phyloP scores from a whole-genome alignment of 164 flowering plant species.

The Magnolia changhungtana region DNA sequence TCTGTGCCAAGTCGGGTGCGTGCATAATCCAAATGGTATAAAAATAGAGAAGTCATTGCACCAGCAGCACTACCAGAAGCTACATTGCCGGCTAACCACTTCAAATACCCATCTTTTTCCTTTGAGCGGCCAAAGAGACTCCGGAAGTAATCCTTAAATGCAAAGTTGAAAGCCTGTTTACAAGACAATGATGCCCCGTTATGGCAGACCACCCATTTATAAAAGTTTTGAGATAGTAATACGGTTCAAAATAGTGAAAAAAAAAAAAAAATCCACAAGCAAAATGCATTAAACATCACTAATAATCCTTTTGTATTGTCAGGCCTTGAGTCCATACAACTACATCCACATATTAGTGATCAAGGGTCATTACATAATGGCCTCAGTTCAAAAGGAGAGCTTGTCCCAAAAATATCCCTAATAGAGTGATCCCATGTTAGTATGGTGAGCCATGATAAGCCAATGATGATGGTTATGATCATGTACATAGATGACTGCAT shows the following conservation, averaged over 20 bases:
- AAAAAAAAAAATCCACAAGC: background rate
- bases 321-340: no score
- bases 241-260: background rate
- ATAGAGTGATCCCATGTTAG: no score
- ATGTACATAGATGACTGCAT: no score
- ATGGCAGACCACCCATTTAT: background rate
- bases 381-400: no score
- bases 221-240: background rate
- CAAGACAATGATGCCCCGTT: constrained; percentile 7
- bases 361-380: no score
- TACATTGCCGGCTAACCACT: constrained; percentile 87
- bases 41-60: constrained; percentile 80
- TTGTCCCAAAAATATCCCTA: no score
- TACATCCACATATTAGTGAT: no score
- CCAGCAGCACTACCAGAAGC: constrained; percentile 99
- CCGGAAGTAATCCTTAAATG: constrained; percentile 93
- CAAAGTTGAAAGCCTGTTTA: constrained; percentile 93
- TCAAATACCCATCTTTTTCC: constrained; percentile 89
- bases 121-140: constrained; percentile 67
- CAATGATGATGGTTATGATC: no score
- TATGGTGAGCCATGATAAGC: no score
- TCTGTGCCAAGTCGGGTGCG: constrained; percentile 90
- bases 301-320: no score
- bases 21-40: constrained; percentile 92
- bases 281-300: background rate